Percentiles rank a stretch among this genome's conserved stretches.
Evolutionary conservation across 78 protist species (phyloP).

Genomic region (Dictyostelium purpureum): DNA sequence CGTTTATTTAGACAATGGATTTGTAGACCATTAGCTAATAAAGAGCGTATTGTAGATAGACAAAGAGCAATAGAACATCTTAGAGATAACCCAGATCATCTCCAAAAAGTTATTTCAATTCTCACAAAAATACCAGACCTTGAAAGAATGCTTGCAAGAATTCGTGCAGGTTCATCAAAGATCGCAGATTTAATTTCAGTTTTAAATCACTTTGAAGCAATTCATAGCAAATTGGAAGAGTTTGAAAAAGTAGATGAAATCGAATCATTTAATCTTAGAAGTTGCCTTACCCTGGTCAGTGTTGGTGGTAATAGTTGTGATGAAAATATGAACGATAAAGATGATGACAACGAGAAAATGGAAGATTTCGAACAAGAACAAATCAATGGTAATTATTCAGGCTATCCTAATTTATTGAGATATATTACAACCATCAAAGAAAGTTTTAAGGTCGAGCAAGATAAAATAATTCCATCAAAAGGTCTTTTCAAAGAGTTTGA

Average conservation of each 20-base stretch:
- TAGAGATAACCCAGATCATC: neutral
- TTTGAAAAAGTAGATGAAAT: neutral
- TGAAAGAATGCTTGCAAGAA: constrained; percentile 73
- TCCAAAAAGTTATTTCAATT: neutral
- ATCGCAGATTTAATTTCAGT: constrained; percentile 44
- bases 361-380: neutral
- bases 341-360: neutral
- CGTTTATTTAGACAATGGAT: constrained; percentile 72
- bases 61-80: constrained; percentile 61
- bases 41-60: constrained; percentile 44
- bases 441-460: neutral
- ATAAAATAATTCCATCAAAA: neutral
- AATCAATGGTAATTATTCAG: neutral
- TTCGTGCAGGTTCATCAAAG: constrained; percentile 27
- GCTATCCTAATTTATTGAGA: constrained; percentile 36
- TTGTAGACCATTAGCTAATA: constrained; percentile 55
- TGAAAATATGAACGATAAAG: neutral
- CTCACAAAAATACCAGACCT: constrained; percentile 64
- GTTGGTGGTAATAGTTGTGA: neutral
- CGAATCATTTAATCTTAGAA: neutral
- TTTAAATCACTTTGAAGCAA: constrained; percentile 39
- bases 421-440: neutral
- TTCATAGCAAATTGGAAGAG: neutral
- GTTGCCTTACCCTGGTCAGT: neutral
- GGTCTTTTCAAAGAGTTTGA: constrained; percentile 50